Base-by-base conservation (phyloP, 1,284 basidiomycete species). In the Volvariella surrecta region DNA sequence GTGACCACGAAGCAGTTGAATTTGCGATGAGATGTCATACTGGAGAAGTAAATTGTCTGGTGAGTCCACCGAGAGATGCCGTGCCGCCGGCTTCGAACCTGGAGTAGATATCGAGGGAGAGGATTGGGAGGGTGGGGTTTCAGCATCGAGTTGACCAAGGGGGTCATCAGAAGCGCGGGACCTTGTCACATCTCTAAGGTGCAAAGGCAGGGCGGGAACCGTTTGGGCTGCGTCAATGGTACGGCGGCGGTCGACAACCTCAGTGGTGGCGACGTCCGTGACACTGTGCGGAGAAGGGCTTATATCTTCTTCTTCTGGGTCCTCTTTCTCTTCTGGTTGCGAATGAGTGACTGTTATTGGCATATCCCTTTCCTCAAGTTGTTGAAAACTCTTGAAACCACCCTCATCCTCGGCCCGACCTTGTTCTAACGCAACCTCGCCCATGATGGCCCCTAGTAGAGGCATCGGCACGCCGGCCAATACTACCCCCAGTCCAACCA, bases 341-440 rank as follows among this genome's bases (percentile, higher is more conserved):
- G 34, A 48, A 10, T 45, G 48, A 21, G 50, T 48, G 28, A 55
- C 52, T 30, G 56, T 58, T 39, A 50, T 55, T 40, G 58, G 58
- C 19, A 60, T 51, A 24, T 72, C 66, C 18, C n/a, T 15, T 32
- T 76, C 72, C 21, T 68, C 67, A 7, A 60, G 59, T 11, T 61
- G 55, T 50, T 76, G 70, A 16, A 78, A 58, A 47, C 74, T 76
- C 54, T 67, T 70, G 18, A 70, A 56, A 43, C 68, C 67, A 43
- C 61, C 60, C 3, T 63, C 67, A 16, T 73, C 71, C 50, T 81
- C 76, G 50, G 72, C 63, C 49, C 92, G 73, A 2, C 89, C 90
- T 61, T 99, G 95, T 51, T 92, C 89, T 41, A 99, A 70, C 0
- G 91, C 89, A 41, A 96, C 83, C 50, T 84, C 70, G 3, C 93